Conservation (phyloP, 2,329 filamentous ascomycete species). For the Knufia petricola region DNA sequence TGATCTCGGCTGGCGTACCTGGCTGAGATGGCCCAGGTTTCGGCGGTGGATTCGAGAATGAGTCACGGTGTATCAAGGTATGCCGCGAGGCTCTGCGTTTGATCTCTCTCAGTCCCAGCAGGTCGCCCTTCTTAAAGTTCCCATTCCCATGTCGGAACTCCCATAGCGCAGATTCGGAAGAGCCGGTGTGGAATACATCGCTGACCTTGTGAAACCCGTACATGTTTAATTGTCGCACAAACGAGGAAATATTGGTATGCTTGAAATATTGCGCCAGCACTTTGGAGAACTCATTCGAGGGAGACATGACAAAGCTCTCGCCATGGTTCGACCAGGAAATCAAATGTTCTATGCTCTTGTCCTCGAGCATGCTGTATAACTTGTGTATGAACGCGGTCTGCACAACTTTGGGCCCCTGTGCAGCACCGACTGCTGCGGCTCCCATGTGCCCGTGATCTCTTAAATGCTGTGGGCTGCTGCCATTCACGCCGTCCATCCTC, state of each 20-base stretch:
- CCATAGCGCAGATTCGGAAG: conserved; percentile 88
- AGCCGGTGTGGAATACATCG: conserved; percentile 94
- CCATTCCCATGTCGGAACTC: conserved; percentile 98
- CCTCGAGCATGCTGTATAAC: conserved; percentile 97
- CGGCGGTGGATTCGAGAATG: conserved; percentile 57
- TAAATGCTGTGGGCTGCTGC: conserved; percentile 12
- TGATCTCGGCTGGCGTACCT: conserved; percentile 73
- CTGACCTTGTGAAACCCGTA: conserved; percentile 99
- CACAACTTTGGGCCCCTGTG: conserved; percentile 92
- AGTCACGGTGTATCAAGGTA: conserved; percentile 83
- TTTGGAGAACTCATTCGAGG: conserved; percentile 94
- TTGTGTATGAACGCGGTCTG: conserved; percentile 99
- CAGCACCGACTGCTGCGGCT: conserved; percentile 39
- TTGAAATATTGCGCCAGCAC: conserved; percentile 98
- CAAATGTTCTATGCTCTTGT: conserved; percentile 81
- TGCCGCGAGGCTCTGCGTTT: conserved; percentile 90
- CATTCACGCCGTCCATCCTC: conserved; percentile 27
- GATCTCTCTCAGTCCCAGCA: conserved; percentile 86
- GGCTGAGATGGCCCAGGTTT: conserved; percentile 69
- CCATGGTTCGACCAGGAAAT: conserved; percentile 92
- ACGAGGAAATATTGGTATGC: conserved; percentile 97
- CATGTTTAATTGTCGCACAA: conserved; percentile 97
- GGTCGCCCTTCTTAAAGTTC: conserved; percentile 89
- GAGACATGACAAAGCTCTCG: conserved; percentile 98
- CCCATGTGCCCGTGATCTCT: conserved; percentile 20